Conservation (phyloP, 495 filamentous ascomycete species). For the Penicillium longicatenatum region DNA sequence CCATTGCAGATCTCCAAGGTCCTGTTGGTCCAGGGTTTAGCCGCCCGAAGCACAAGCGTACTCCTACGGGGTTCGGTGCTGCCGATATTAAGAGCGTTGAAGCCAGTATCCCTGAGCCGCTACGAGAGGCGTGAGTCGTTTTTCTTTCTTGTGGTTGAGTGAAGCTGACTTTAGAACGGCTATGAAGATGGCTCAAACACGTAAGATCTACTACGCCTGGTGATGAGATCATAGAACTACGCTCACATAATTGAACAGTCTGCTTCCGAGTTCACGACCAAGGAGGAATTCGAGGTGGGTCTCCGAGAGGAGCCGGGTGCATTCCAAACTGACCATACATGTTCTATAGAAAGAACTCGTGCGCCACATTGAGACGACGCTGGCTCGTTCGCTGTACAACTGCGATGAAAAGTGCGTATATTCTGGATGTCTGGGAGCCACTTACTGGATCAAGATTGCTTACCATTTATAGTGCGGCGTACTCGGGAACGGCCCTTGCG, state of each 20-base stretch:
- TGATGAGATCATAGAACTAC: background rate
- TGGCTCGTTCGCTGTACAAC: constrained; percentile 96
- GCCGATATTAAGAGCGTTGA: constrained; percentile 92
- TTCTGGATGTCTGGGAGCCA: background rate
- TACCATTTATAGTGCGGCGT: constrained; percentile 65
- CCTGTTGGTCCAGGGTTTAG: constrained; percentile 71
- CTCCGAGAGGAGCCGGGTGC: background rate
- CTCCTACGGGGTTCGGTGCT: constrained; percentile 86
- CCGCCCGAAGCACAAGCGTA: constrained; percentile 93
- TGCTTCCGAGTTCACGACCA: constrained; percentile 68
- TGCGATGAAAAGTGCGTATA: constrained; percentile 75
- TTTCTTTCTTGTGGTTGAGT: background rate
- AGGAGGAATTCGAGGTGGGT: constrained; percentile 68
- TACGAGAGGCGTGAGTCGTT: constrained; percentile 71
- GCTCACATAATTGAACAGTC: constrained; percentile 42
- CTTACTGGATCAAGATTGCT: background rate
- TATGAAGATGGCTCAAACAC: constrained; percentile 75
- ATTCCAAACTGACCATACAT: constrained; percentile 11
- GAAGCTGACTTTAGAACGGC: constrained; percentile 19
- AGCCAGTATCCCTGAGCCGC: constrained; percentile 82
- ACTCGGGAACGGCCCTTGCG: constrained; percentile 85
- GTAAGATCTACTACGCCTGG: constrained; percentile 38
- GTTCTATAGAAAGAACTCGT: constrained; percentile 70
- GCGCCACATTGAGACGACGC: constrained; percentile 92
- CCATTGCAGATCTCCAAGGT: constrained; percentile 79